Evolutionary conservation across 805 yeast species (phyloP).

Genomic region (Priceomyces carsonii): DNA sequence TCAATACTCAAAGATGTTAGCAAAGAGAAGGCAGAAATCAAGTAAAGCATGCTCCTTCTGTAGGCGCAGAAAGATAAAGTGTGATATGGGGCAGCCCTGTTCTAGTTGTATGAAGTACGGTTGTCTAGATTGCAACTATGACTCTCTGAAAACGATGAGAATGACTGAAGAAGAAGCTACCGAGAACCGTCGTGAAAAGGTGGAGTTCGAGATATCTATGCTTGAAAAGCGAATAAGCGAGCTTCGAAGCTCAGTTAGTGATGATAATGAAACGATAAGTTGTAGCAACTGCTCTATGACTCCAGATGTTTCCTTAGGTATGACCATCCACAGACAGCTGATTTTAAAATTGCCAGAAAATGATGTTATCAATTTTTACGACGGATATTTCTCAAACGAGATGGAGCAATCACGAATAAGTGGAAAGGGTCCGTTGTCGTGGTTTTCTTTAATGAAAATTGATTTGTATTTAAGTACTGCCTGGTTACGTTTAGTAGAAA

Average conservation of each 20-base stretch:
- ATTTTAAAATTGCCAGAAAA: no score
- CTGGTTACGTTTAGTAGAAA: neutral
- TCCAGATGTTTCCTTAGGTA: neutral
- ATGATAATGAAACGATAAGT: neutral
- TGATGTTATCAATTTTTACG: neutral
- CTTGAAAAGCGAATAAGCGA: neutral
- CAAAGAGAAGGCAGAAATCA: neutral
- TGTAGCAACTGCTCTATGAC: neutral
- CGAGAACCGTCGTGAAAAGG: neutral
- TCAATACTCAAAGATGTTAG: neutral
- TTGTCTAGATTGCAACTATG: neutral
- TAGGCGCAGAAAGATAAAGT: neutral
- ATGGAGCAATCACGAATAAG: neutral
- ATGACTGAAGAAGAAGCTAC: neutral
- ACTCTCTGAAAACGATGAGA: neutral
- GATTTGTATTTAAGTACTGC: neutral
- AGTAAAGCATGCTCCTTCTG: conserved; percentile 1
- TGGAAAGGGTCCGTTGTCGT: neutral
- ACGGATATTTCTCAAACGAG: neutral
- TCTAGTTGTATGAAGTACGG: conserved; percentile 1
- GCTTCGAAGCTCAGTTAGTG: neutral
- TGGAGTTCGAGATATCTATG: neutral
- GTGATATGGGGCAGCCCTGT: conserved; percentile 3
- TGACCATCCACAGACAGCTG: no score
- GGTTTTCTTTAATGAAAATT: conserved; percentile 1